A percentile compares a stretch with the other conserved stretches of the same genome.
phyloP scores from a whole-genome alignment of 768 basidiomycete species.

The Boletus rubescentipes region DNA sequence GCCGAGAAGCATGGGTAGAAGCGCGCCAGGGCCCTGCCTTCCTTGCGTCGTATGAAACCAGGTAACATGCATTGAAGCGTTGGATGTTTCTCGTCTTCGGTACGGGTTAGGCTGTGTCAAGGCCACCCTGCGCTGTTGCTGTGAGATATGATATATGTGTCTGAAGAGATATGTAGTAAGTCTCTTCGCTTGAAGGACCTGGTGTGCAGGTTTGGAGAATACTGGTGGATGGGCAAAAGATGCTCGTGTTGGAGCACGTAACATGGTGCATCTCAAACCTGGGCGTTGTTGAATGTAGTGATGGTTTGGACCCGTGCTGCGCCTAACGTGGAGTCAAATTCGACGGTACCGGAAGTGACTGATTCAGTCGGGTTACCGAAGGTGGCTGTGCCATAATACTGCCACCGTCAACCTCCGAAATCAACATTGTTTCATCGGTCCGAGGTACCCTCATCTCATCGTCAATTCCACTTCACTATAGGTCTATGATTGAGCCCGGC shows the following conservation, averaged over 20 bases:
- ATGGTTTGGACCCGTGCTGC: neutral
- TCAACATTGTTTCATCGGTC: too few species aligned
- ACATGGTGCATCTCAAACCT: conserved; percentile 50
- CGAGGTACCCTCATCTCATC: too few species aligned
- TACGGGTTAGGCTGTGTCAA: neutral
- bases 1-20: conserved; percentile 57
- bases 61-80: conserved; percentile 7
- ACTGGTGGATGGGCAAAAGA: neutral
- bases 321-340: neutral
- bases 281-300: neutral
- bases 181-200: neutral
- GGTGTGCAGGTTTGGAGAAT: neutral
- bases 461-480: too few species aligned
- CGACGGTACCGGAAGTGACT: neutral
- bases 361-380: neutral
- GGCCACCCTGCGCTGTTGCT: conserved; percentile 5
- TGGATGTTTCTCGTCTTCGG: conserved; percentile 3
- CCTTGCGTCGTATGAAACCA: conserved; percentile 43
- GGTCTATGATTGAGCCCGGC: too few species aligned
- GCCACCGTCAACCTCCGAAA: too few species aligned
- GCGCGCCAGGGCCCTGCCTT: conserved; percentile 21
- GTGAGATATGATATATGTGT: neutral
- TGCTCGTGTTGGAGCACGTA: conserved; percentile 36
- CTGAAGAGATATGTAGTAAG: neutral
- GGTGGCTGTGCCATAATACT: neutral